Evolutionary conservation across 768 basidiomycete genomes (phyloP).

Genomic region (Lentinus tigrinus): DNA sequence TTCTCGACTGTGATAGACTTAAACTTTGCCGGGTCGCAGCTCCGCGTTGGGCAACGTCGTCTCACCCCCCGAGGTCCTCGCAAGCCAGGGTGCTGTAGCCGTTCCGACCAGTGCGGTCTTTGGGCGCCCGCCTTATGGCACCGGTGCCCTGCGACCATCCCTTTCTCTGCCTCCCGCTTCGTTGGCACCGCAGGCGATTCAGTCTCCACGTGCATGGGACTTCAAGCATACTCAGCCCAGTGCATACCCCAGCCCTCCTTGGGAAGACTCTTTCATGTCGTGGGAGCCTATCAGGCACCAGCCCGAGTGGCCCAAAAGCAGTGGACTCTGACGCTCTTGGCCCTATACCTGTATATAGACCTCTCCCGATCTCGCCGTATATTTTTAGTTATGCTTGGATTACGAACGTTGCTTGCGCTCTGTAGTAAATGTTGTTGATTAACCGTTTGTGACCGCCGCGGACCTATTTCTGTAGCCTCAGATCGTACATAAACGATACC

Average conservation of each 20-base stretch:
- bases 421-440: neutral
- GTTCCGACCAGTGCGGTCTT: neutral
- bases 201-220: slow-evolving; percentile 19
- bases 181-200: slow-evolving; percentile 7
- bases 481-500: slow-evolving; percentile 14
- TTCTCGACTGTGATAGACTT: slow-evolving; percentile 11
- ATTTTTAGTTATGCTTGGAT: slow-evolving; percentile 8
- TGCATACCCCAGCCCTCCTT: slow-evolving; percentile 34
- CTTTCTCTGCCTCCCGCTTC: slow-evolving; percentile 20
- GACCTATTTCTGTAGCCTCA: slow-evolving; percentile 4
- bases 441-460: slow-evolving; percentile 1
- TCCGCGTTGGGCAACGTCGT: slow-evolving; percentile 40
- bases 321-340: neutral
- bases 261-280: slow-evolving; percentile 60
- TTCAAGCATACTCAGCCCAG: slow-evolving; percentile 23
- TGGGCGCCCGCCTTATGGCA: slow-evolving; percentile 4
- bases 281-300: slow-evolving; percentile 50
- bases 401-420: neutral
- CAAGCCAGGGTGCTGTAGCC: slow-evolving; percentile 12
- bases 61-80: slow-evolving; percentile 24
- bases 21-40: slow-evolving; percentile 26
- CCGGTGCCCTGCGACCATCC: neutral
- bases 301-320: slow-evolving; percentile 15
- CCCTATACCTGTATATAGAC: neutral
- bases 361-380: slow-evolving; percentile 4